Evolutionary conservation across 1,139 yeast genomes (phyloP), one percentile per base, ranked within the genome.

Genomic region (Lodderomyces jiufengensis): DNA sequence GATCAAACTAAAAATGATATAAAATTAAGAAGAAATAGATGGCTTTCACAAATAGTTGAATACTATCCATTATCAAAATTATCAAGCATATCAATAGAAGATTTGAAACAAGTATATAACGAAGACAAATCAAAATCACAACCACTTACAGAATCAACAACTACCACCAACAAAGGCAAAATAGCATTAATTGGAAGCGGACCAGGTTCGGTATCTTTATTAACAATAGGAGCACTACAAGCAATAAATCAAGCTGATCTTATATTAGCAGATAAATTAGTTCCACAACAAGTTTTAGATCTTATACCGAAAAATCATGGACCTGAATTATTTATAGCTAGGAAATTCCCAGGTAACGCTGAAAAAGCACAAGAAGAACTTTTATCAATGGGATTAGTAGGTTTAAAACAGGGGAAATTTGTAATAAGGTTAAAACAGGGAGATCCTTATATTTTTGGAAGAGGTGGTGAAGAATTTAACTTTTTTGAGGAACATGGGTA

Each of bases 311-410:
- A 73, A 25, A 66, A 71, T 29, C 52, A 66, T 32, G 41, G 40
- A 8, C 84, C 95, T 1, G 81, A 80, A 36, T 65, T 84, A 4
- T 87, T 84, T 54, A 88, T 90, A 44, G 97, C 98, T 10, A 73
- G 88, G 31, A 92, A 92, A 58, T 92, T 88, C 60, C 97, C 97
- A 1, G 98, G 98, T 1, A 90, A 92, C 55, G 97, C 98, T 1
- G 97, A 88, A 52, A 73, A 75, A 33, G 97, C 97, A 0, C 98
- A 92, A 58, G 76, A 84, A 45, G 97, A 92, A 57, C 68, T 92
- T 27, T 64, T 87, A 25, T 66, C 70, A 14, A 60, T 81, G 43
- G 97, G 96, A 0, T 61, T 90, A 15, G 73, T 70, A 27, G 83
- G 81, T 0, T 57, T 87, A 25, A 44, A 65, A 27, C 61, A 71